phyloP scores from a whole-genome alignment of 208 protist genomes.

The Acanthamoeba royreba region DNA sequence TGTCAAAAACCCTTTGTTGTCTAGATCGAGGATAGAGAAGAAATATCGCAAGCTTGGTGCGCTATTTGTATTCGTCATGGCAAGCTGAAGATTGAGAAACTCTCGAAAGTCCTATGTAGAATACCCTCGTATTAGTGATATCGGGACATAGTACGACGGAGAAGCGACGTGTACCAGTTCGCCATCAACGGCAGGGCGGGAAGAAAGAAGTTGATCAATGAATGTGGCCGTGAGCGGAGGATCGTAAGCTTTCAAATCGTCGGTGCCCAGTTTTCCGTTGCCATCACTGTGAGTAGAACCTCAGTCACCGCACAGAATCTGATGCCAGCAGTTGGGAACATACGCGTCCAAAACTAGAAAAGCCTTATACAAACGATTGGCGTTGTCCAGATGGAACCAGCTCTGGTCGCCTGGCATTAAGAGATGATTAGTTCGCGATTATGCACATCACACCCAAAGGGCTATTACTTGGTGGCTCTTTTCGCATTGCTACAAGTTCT shows the following conservation, averaged over 20 bases:
- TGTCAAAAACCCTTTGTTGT: neutral
- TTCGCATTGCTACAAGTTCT: neutral
- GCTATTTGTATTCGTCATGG: neutral
- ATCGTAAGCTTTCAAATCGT: neutral
- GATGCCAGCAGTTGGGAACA: neutral
- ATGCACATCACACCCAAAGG: neutral
- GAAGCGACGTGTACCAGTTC: neutral
- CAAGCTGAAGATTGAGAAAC: neutral
- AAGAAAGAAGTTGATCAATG: neutral
- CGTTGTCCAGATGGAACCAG: neutral
- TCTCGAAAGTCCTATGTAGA: slow-evolving; percentile 7
- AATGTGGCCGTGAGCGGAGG: neutral
- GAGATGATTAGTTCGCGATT: neutral
- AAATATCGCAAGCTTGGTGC: neutral
- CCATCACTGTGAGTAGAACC: neutral
- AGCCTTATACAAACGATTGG: neutral
- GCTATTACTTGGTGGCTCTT: neutral
- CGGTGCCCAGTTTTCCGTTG: neutral
- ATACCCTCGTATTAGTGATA: too few species aligned
- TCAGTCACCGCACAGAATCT: neutral
- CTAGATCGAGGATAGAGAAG: neutral
- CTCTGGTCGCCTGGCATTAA: neutral
- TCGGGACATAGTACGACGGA: neutral
- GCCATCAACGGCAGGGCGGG: neutral
- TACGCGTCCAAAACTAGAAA: neutral